Evolutionary conservation across 2,329 filamentous ascomycete species (phyloP), one percentile per base, ranked within the genome.

Genomic region (Aureobasidium vineae): DNA sequence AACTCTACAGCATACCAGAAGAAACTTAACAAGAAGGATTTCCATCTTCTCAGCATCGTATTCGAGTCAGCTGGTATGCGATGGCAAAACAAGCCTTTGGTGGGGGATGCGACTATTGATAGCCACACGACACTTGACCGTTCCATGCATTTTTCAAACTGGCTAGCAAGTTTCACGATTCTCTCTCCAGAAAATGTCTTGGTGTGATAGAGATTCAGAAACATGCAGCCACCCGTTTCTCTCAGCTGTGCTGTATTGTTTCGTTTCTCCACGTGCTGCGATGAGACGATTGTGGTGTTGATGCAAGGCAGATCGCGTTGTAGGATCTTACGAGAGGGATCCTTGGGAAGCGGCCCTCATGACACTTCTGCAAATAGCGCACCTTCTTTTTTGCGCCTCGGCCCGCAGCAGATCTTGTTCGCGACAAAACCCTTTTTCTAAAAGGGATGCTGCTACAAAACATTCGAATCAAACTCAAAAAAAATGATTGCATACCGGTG

Each of bases 371-470:
- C 19, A 33, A 47, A 45, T 47, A 59, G 56, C 56, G 56, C 40
- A 21, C 33, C 26, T 8, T 47, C 19, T n/a, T 28, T 45, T 28
- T 15, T 59, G 31, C 45, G 59, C 45, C 59, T 52, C 59, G 59
- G 59, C 45, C 59, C 59, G 59, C 43, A 52, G 57, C 41, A 61
- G 57, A 61, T 61, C 57, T 49, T 47, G 23, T 47, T 15, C 31
- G 3, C 31, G 26, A 49, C 15, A 23, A 60, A 60, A 49, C 41
- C n/a, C 59, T 40, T 10, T 50, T 33, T 63, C 45, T 63, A 52
- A 52, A 63, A 63, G 45, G 52, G 59, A 54, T 54, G 50, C 50
- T 33, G 50, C 31, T 31, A 26, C 38, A 47, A 52, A 41, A 33
- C 26, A 63, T 49, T 26, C 23, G 11, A 63, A 52, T 63, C 33